Evolutionary conservation across 192 early-diverging fungal genomes (phyloP).

Genomic region (Backusella westeae): DNA sequence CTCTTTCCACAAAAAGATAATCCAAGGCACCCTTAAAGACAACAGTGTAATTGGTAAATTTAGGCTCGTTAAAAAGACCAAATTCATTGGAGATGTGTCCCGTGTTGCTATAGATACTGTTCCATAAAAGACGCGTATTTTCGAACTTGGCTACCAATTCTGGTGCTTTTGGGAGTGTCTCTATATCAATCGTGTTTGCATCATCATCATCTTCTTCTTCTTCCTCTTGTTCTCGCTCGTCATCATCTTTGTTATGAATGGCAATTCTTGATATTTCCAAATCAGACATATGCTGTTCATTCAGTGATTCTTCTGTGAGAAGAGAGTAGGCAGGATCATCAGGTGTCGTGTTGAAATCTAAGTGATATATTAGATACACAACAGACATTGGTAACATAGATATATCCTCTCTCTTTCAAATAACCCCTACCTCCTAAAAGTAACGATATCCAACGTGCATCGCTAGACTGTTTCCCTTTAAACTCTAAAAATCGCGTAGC

Average conservation of each 20-base stretch:
- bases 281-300: background rate
- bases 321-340: constrained; percentile 22
- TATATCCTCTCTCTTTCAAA: background rate
- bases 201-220: background rate
- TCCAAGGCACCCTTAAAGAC: constrained; percentile 34
- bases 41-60: constrained; percentile 29
- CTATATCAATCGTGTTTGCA: background rate
- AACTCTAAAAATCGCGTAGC: background rate
- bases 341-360: constrained; percentile 32
- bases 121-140: background rate
- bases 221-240: background rate
- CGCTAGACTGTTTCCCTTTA: background rate
- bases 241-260: background rate
- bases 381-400: background rate
- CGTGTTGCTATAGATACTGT: constrained; percentile 28
- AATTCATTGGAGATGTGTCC: constrained; percentile 2
- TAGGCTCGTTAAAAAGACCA: constrained; percentile 24
- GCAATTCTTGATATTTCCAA: constrained; percentile 17
- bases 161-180: background rate
- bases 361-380: background rate
- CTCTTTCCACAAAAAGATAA: constrained; percentile 27
- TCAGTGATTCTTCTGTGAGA: constrained; percentile 14
- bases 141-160: background rate
- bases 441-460: constrained; percentile 18
- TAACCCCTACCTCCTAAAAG: constrained; percentile 21